Evolutionary conservation across 331 rosid genomes (phyloP).

Genomic region (Arachis monticola): DNA sequence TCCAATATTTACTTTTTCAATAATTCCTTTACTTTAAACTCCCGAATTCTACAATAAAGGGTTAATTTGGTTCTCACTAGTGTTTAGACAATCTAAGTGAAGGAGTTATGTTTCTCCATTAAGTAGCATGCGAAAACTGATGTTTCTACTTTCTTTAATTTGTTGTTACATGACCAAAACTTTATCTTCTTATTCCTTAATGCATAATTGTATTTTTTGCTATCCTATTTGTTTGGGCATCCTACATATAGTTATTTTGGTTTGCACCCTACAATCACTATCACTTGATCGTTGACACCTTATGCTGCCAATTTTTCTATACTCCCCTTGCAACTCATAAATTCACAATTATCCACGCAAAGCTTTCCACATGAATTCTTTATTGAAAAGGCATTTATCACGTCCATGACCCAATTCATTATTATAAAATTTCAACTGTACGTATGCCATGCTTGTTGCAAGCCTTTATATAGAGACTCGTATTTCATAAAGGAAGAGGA

Average conservation of each 20-base stretch:
- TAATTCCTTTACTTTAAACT: no score
- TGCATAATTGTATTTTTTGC: not conserved
- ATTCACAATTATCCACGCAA: not conserved
- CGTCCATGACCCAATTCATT: not conserved
- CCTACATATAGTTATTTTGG: not conserved
- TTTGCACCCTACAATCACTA: no score
- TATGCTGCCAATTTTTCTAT: not conserved
- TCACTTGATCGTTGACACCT: no score
- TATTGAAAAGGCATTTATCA: not conserved
- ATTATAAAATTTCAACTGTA: not conserved
- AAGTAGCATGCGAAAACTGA: no score
- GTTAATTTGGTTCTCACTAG: no score
- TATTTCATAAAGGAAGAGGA: not conserved
- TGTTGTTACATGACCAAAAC: no score
- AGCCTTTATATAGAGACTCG: not conserved
- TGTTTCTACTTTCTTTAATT: no score
- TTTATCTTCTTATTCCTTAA: no score
- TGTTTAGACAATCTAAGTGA: no score
- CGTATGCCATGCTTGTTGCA: not conserved
- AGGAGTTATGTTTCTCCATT: no score
- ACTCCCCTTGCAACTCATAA: not conserved
- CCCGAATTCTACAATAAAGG: no score
- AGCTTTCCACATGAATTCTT: not conserved
- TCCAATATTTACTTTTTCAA: no score
- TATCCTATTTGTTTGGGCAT: not conserved